Evolutionary conservation across 306 rosid genomes (phyloP), one percentile per base, ranked within the genome.

Genomic region (Datisca glomerata): DNA sequence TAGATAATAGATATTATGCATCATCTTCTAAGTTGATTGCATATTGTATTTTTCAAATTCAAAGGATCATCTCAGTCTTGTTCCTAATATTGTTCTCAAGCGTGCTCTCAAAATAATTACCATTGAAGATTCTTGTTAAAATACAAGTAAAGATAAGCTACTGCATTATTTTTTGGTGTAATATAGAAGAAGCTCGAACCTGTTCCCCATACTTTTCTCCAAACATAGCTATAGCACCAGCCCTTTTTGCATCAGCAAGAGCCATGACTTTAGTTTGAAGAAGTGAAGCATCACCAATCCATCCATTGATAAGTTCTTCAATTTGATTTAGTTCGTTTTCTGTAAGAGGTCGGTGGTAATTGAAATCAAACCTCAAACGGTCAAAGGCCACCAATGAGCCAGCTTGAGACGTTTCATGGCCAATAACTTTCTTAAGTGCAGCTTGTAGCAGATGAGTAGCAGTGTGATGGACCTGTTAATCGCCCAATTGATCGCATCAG

Each of bases 321-420:
- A 89, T 79, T 49, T 80, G 71, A 34, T 46, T 37, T 57, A 80
- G 72, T 69, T 89, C 97, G 21, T 53, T 48, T 41, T 83, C 93
- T 32, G 44, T 67, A 61, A 83, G 72, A 38, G 91, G 72, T 39
- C 67, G 83, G 59, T 75, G 97, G 64, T 80, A 80, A 65, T 80
- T 89, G 83, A 89, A 89, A 70, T 89, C 97, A 63, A 89, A 89
- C 53, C 97, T 77, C 47, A 89, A 75, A 44, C 97, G 86, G 43
- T 89, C 95, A 72, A 89, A 89, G 34, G 89, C 81, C 43, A 83
- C 97, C 69, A 83, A 60, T 22, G 95, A 89, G 72, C 97, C 97
- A 61, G 97, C 97, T 80, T 83, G 97, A 44, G 93, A 83, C 42
- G 91, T 89, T 61, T 89, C 97, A 49, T 71, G 91, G 43, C 93